A percentile compares a stretch with the other conserved stretches of the same genome.
Conservation (phyloP, 345 rosid genomes). For the Alliaria petiolata region DNA sequence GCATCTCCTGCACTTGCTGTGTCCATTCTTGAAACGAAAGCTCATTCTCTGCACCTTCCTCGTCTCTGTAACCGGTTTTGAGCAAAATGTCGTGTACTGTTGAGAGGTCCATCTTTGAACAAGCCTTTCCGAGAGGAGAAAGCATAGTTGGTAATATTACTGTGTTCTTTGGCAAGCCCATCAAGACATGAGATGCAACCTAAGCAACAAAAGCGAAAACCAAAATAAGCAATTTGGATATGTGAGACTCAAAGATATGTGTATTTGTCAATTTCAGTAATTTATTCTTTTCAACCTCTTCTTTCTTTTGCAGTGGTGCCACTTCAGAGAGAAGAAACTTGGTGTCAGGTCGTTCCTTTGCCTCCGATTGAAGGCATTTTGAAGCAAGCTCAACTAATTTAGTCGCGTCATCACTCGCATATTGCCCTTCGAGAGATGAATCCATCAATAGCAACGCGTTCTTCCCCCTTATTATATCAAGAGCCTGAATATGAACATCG, state of each 20-base stretch:
- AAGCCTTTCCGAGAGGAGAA: constrained; percentile 41
- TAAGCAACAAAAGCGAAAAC: constrained; percentile 13
- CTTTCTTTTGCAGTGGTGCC: constrained; percentile 36
- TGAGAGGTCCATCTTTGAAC: constrained; percentile 69
- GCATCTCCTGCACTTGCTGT: constrained; percentile 94
- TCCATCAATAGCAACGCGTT: constrained; percentile 36
- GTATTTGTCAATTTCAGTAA: neutral
- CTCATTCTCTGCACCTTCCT: constrained; percentile 88
- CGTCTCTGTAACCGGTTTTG: constrained; percentile 81
- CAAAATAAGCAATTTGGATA: neutral
- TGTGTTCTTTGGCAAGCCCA: constrained; percentile 35
- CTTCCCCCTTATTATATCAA: constrained; percentile 39
- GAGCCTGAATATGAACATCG: constrained; percentile 32
- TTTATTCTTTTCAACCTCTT: constrained; percentile 26
- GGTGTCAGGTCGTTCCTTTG: constrained; percentile 41
- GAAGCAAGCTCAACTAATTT: constrained; percentile 43
- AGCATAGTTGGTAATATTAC: constrained; percentile 37
- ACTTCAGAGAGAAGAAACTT: constrained; percentile 39
- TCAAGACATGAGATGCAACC: constrained; percentile 33
- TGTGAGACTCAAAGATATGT: neutral
- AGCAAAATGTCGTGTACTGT: constrained; percentile 76
- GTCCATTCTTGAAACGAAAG: constrained; percentile 99
- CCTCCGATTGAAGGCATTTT: constrained; percentile 40
- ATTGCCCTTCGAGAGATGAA: constrained; percentile 41
- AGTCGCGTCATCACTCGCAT: constrained; percentile 36